Evolutionary conservation across 306 rosid species (phyloP).

Genomic region (Prunus dulcis): DNA sequence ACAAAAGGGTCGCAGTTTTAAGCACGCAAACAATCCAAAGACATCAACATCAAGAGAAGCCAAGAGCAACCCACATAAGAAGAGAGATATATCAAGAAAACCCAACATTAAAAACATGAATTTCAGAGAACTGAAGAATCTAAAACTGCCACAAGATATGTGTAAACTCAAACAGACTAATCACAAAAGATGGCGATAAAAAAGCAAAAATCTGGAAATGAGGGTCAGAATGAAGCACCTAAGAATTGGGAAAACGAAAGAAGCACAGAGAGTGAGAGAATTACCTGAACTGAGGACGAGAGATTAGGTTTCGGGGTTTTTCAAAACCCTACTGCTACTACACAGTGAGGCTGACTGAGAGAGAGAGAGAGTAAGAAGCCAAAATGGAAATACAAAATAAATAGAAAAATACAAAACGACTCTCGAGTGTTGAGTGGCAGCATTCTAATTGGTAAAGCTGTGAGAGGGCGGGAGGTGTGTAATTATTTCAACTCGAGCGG

Average conservation of each 20-base stretch:
- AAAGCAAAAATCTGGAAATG: background rate
- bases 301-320: constrained; percentile 1
- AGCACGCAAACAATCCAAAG: background rate
- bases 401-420: background rate
- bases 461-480: constrained; percentile 15
- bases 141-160: background rate
- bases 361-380: background rate
- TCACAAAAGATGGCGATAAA: background rate
- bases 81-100: background rate
- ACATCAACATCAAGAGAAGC: background rate
- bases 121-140: background rate
- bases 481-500: background rate
- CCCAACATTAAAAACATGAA: background rate
- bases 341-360: background rate
- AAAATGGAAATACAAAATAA: background rate
- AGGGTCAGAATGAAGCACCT: background rate
- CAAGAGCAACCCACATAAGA: background rate
- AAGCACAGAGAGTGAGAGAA: background rate
- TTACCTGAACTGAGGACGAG: constrained; percentile 3
- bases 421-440: background rate
- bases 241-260: background rate
- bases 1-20: background rate
- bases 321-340: constrained; percentile 2
- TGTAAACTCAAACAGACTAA: background rate
- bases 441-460: background rate